These are phyloP conservation scores for Ulota crispa DNA, from an alignment of 225 moss, liverwort and hornwort species.

Conservation along the genomic window DNA sequence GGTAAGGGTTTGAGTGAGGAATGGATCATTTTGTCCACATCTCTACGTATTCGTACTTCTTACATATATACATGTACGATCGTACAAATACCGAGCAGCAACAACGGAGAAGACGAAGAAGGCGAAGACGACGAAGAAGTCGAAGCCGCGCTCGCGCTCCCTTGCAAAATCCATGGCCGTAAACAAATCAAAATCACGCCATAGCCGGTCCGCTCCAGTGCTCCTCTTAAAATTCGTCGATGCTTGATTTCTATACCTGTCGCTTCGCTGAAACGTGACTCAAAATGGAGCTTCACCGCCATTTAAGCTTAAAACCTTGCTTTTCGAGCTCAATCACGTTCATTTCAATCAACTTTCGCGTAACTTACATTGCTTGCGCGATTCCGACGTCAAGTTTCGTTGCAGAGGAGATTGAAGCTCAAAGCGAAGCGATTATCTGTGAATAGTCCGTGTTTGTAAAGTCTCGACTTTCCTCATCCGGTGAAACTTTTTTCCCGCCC, in stretches of 20 bases:
- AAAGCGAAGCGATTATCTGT: background rate
- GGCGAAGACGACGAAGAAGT: background rate
- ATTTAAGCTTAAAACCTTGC: background rate
- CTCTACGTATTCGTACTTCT: background rate
- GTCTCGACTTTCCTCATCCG: background rate
- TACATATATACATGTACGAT: too few species aligned
- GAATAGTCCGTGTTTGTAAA: background rate
- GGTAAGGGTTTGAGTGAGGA: too few species aligned
- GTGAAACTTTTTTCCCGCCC: background rate
- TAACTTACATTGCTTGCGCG: background rate
- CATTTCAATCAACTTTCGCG: background rate
- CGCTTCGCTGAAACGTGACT: background rate
- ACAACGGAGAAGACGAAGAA: background rate
- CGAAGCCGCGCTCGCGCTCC: background rate
- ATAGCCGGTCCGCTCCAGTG: background rate
- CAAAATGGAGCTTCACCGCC: slow-evolving; percentile 10
- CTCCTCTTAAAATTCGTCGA: background rate
- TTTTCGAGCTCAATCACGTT: background rate
- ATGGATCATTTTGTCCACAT: too few species aligned
- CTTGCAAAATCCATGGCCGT: slow-evolving; percentile 4
- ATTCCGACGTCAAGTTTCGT: background rate
- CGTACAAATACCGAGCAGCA: background rate
- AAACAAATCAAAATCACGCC: background rate
- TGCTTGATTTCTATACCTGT: background rate
- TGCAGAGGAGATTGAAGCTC: background rate